Base-by-base conservation (phyloP, 2,329 filamentous ascomycete species). In the Chrysoporthe deuterocubensis region DNA sequence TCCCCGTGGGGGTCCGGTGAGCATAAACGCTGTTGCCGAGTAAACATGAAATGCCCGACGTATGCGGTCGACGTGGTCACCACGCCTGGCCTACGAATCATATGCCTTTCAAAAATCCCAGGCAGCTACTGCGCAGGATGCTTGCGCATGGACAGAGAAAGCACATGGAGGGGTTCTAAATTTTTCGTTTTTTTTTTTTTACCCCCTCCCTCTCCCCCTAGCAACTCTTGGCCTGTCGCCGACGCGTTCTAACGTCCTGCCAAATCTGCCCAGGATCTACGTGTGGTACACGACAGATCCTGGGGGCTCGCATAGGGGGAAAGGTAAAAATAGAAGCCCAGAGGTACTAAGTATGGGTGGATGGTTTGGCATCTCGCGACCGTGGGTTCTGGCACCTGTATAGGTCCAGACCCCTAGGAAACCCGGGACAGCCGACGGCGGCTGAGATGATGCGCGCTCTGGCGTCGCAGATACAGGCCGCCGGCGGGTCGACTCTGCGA, bases 251-350 rank as follows among this genome's bases (percentile, higher is more conserved):
- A 34, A 34, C 11, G 11, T 54, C 26, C 50, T 54, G 26, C 50
- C 32, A 21, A 32, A 34, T 54, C 50, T 34, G 26, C 50, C 6
- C 1, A 54, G 42, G 43, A 37, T 48, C 46, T 37, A 21, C 46
- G 32, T 48, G 32, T 62, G 26, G 62, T 21, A 34, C 16, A 13
- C 34, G 14, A 44, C 16, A 32, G 26, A 32, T 64, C 44, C 37
- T 37, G 26, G n/a, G 11, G 32, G 34, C 7, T 46, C 37, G 34
- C 26, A 54, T 42, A 63, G 42, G 48, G 46, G 61, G 26, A 2
- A n/a, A 9, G 13, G 18, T 65, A 65, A 65, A 65, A 65, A 65
- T 65, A 65, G 63, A 48, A 46, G 37, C 26, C 43, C 11, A 11
- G n/a, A n/a, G 26, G 32, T 32, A 26, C 26, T 26, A 26, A 26